Percentiles rank a stretch among this genome's conserved stretches.
Evolutionary conservation across 2,329 filamentous ascomycete genomes (phyloP).

Genomic region (Aspergillus sp.): DNA sequence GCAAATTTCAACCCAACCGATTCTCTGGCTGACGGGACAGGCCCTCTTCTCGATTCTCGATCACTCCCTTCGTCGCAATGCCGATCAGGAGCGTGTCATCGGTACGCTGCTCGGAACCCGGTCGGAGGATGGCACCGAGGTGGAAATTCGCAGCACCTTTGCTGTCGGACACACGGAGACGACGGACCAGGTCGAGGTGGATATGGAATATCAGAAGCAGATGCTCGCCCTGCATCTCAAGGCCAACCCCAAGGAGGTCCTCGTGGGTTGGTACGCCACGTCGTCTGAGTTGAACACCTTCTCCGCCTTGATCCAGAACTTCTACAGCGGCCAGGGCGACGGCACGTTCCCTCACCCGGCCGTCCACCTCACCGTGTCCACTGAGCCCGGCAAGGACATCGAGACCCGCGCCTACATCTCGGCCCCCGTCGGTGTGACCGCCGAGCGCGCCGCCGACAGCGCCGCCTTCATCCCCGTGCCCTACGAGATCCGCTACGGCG

Average conservation of each 20-base stretch:
- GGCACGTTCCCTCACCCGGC: slow-evolving; percentile 98
- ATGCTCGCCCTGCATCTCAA: slow-evolving; percentile 95
- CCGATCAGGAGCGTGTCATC: slow-evolving; percentile 92
- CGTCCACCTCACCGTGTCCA: slow-evolving; percentile 92
- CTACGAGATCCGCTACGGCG: slow-evolving; percentile 87
- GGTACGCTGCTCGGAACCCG: slow-evolving; percentile 90
- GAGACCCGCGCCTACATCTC: slow-evolving; percentile 93
- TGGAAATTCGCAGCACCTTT: slow-evolving; percentile 94
- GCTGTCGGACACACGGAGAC: slow-evolving; percentile 98
- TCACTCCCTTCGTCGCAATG: slow-evolving; percentile 88
- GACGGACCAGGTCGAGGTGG: slow-evolving; percentile 97
- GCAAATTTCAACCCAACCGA: not conserved
- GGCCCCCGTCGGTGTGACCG: slow-evolving; percentile 88
- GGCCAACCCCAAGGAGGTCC: slow-evolving; percentile 86
- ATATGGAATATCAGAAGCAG: slow-evolving; percentile 99
- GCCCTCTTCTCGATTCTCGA: slow-evolving; percentile 71
- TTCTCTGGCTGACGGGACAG: slow-evolving; percentile 33
- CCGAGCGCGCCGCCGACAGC: slow-evolving; percentile 91
- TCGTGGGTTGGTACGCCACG: slow-evolving; percentile 98
- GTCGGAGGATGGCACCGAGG: slow-evolving; percentile 94
- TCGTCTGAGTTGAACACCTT: slow-evolving; percentile 97
- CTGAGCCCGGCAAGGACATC: slow-evolving; percentile 82
- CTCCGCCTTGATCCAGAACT: slow-evolving; percentile 98
- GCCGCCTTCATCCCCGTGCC: slow-evolving; percentile 97
- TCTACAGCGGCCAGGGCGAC: slow-evolving; percentile 95